Percentiles rank a stretch among this genome's conserved stretches.
These are phyloP conservation scores for Pulveroboletus sp. DNA, from an alignment of 768 basidiomycete species.

Conservation along the genomic window DNA sequence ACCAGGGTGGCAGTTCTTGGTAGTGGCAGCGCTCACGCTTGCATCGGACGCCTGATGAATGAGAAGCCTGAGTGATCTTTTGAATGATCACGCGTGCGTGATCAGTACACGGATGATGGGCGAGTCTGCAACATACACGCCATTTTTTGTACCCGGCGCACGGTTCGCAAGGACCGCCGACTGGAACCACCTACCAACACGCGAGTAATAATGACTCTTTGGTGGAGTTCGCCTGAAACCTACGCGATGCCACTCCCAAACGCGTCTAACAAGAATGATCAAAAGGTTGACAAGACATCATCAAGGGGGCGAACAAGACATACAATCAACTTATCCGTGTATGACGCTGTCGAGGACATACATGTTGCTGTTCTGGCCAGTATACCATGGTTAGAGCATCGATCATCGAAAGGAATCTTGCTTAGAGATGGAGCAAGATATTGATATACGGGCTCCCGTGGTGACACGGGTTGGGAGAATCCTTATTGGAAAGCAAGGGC, in stretches of 20 bases:
- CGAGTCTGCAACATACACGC: constrained; percentile 55
- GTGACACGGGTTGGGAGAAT: no score
- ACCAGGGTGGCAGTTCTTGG: constrained; percentile 52
- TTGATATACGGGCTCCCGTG: no score
- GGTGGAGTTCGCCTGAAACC: neutral
- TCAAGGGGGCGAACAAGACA: constrained; percentile 14
- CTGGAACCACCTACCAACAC: constrained; percentile 52
- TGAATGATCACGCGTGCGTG: neutral
- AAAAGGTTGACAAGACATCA: no score
- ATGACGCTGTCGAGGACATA: constrained; percentile 62
- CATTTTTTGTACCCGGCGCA: constrained; percentile 39
- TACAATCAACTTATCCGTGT: constrained; percentile 64
- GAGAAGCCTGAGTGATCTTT: neutral
- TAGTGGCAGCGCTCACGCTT: constrained; percentile 45
- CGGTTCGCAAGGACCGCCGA: constrained; percentile 57
- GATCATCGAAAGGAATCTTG: no score
- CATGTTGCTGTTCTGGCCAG: constrained; percentile 55
- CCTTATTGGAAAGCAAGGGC: no score
- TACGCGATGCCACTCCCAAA: constrained; percentile 14
- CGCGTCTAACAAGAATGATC: constrained; percentile 1
- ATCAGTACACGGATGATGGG: constrained; percentile 50
- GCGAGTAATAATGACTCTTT: neutral
- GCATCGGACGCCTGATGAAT: constrained; percentile 54
- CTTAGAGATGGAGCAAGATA: no score
- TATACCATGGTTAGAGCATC: no score